Evolutionary conservation across 1,284 basidiomycete species (phyloP).

Genomic region (Moesziomyces parantarcticus): DNA sequence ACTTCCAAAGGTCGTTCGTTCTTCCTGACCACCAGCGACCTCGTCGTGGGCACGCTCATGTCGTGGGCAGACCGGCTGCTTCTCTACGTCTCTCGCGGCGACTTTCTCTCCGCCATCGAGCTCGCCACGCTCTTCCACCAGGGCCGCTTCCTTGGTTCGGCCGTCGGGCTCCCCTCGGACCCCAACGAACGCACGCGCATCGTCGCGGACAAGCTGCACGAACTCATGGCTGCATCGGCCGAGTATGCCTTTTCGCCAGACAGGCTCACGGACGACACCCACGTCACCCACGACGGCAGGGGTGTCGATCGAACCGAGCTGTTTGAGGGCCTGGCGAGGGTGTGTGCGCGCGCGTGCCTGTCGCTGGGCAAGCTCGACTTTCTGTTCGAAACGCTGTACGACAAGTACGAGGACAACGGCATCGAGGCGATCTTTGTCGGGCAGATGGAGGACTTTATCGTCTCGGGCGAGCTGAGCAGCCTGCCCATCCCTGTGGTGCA

Average conservation of each 20-base stretch:
- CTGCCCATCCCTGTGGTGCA: slow-evolving; percentile 88
- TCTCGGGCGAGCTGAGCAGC: slow-evolving; percentile 78
- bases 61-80: slow-evolving; percentile 96
- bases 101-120: slow-evolving; percentile 90
- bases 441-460: slow-evolving; percentile 84
- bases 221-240: slow-evolving; percentile 86
- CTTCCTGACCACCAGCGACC: slow-evolving; percentile 73
- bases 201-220: slow-evolving; percentile 81
- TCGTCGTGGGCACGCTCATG: slow-evolving; percentile 85
- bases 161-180: slow-evolving; percentile 84
- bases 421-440: slow-evolving; percentile 88
- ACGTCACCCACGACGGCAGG: slow-evolving; percentile 81
- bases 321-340: slow-evolving; percentile 86
- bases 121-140: slow-evolving; percentile 84
- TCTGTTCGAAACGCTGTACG: slow-evolving; percentile 88
- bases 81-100: slow-evolving; percentile 82
- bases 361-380: slow-evolving; percentile 83
- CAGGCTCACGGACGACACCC: slow-evolving; percentile 87
- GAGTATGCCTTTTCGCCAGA: slow-evolving; percentile 94
- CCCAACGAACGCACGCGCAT: slow-evolving; percentile 73
- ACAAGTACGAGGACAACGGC: slow-evolving; percentile 84
- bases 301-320: slow-evolving; percentile 90
- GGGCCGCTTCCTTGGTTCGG: slow-evolving; percentile 84
- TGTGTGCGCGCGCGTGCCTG: slow-evolving; percentile 84
- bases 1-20: slow-evolving; percentile 92